Conservation (phyloP, 768 basidiomycete species). For the Nevesoporus exiguus region DNA sequence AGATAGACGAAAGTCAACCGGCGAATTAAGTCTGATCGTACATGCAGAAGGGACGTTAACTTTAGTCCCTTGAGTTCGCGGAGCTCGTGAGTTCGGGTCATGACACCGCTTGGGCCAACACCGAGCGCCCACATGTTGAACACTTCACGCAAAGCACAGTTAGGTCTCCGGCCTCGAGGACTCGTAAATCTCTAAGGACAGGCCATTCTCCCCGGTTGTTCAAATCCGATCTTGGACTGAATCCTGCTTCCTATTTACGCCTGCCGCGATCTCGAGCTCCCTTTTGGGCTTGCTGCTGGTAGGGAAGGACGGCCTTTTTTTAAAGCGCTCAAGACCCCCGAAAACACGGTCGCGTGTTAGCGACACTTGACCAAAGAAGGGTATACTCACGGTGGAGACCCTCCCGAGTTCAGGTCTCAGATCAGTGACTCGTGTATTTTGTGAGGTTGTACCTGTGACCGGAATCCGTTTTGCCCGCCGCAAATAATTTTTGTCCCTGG, state of each 20-base stretch:
- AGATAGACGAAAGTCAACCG: constrained; percentile 25
- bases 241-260: constrained; percentile 41
- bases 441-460: constrained; percentile 19
- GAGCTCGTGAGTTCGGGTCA: constrained; percentile 28
- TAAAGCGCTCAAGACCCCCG: constrained; percentile 27
- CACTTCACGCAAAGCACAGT: constrained; percentile 26
- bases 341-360: constrained; percentile 28
- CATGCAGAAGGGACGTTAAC: constrained; percentile 24
- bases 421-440: constrained; percentile 20
- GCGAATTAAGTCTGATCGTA: constrained; percentile 34
- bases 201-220: constrained; percentile 11
- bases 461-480: constrained; percentile 7
- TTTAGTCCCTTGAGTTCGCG: constrained; percentile 31
- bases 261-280: constrained; percentile 43
- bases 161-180: constrained; percentile 43
- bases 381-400: constrained; percentile 28
- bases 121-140: constrained; percentile 30
- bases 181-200: constrained; percentile 46
- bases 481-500: constrained; percentile 20
- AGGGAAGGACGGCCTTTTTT: constrained; percentile 19
- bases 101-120: constrained; percentile 31
- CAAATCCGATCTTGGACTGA: constrained; percentile 34
- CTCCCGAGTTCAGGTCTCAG: constrained; percentile 11
- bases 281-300: constrained; percentile 44
- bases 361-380: constrained; percentile 27